Base-by-base conservation (phyloP, 305 asterid species). In the Fraxinus velutina region DNA sequence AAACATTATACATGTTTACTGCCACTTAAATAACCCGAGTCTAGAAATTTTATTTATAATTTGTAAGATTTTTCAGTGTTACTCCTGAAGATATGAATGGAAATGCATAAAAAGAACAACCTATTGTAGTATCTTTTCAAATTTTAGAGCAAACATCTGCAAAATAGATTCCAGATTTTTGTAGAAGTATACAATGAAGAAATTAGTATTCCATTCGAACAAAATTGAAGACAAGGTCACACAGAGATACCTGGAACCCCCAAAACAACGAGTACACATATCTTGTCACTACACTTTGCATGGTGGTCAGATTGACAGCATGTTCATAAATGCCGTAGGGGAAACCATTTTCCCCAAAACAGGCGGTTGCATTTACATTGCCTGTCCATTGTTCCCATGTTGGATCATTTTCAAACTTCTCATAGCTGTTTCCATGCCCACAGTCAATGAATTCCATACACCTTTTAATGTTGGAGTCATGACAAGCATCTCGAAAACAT, bases 211-310 rank as follows among this genome's bases (percentile, higher is more conserved):
- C 19, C 37, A 68, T 68, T 68, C 3, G 32, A 60, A 60, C 70
- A 60, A 60, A 21, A 19, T 10, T 27, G 19, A 27, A 36, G 2
- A 68, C 37, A 73, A 50, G 52, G 21, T 29, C 74, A 72, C 44
- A 30, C 62, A 52, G 19, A 55, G 39, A 78, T 93, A 94, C 98
- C 98, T 92, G 97, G 89, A 94, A 94, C 12, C 98, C 98, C 98
- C 97, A 94, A 83, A 93, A 93, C 79, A 93, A 86, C 13, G 97
- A 90, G 88, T 94, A 94, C n/a, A 87, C 66, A 39, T 94, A 94
- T 94, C 96, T 85, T 33, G 92, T 92, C 73, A 64, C 17, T 21
- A 90, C 0, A 83, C 83, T 85, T 64, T 68, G 74, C 80, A 78
- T 60, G 17, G 94, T 83, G 82, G 97, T 92, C 75, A 94, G 91